Base-by-base conservation (phyloP, 192 early-diverging fungal genomes). In the Coemansia sp. region DNA sequence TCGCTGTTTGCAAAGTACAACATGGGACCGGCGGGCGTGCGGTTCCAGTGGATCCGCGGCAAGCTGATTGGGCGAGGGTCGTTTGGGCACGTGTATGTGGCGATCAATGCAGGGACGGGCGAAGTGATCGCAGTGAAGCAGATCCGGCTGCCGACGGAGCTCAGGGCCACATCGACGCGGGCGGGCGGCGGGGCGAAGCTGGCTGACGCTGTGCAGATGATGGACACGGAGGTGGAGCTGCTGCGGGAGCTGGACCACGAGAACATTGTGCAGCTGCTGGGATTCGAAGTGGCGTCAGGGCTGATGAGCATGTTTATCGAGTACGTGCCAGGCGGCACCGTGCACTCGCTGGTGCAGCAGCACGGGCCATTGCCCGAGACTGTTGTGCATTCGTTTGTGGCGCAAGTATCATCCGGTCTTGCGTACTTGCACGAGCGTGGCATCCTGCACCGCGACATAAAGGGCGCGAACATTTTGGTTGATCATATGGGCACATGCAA, bases 251-350 rank as follows among this genome's bases (percentile, higher is more conserved):
- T 92, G 62, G 91, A 93, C 59, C 89, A 96, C 54, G 91, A 92
- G 54, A 91, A 98, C 71, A 92, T 98, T 82, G 96, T 98, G 38
- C 89, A 93, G 75, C 95, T 96, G 74, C 85, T 96, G 29, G 93
- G 92, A 15, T 87, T 86, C 55, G 87, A 94, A 54, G 69, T 89
- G 23, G 86, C 86, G 15, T 83, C 85, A 8, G 81, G 82, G 9
- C 80, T 84, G 3, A 85, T 96, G 62, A 95, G 95, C 81, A 94
- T 98, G 65, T 97, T 97, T 73, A 80, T 98, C 49, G 95, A 98
- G 82, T 98, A 98, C 70, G 94, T 98, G 47, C 87, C 92, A 11
- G 96, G 96, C 60, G 96, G 96, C 14, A 91, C 90, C 12, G 88
- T 98, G 54, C 82, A 92, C 19, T 87, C 84, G 19, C 83, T 90